Base-by-base conservation (phyloP, 1,139 yeast genomes). In the Geotrichum restrictum region DNA sequence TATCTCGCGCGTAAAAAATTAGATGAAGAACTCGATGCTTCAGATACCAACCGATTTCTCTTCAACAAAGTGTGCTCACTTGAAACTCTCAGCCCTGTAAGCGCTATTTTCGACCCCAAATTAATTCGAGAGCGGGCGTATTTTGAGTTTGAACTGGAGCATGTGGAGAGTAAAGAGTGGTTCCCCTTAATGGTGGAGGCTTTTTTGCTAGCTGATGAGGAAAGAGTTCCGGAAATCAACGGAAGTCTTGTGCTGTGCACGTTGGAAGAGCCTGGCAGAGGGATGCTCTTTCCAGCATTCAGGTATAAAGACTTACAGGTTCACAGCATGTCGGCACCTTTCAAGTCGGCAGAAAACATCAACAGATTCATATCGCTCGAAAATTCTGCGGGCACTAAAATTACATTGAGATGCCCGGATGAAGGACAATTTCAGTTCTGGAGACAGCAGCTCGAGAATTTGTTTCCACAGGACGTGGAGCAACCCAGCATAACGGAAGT, bases 231-330 rank as follows among this genome's bases (percentile, higher is more conserved):
- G 65, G 24, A 31, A 8, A 2, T 2, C 11, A 60, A 3, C 62
- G 69, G 36, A 19, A 43, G 51, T 24, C 55, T 72, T 18, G 74
- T 71, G 1, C 56, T 72, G 19, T 71, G 74, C 55, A 62, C 65
- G 27, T 58, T 70, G 18, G 68, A 68, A 47, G 60, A 66, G 39
- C 60, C 71, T 3, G 73, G 72, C 4, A 60, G 71, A 44, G 63
- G 68, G 1, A 58, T 73, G 39, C 51, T 73, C 42, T 73, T 72
- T 56, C 69, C 70, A n/a, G 60, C 69, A 3, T 61, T 72, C 39
- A 63, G 69, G 31, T 53, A 56, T 3, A 66, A 65, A 19, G 73
- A 71, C 42, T 57, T 72, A n/a, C 32, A n/a, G 49, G 64, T 48
- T 52, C 56, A 27, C n/a, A 16, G 33, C 31, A 14, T 31, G 16